phyloP scores from a whole-genome alignment of 495 filamentous ascomycete genomes.

The Recurvomyces mirabilis region DNA sequence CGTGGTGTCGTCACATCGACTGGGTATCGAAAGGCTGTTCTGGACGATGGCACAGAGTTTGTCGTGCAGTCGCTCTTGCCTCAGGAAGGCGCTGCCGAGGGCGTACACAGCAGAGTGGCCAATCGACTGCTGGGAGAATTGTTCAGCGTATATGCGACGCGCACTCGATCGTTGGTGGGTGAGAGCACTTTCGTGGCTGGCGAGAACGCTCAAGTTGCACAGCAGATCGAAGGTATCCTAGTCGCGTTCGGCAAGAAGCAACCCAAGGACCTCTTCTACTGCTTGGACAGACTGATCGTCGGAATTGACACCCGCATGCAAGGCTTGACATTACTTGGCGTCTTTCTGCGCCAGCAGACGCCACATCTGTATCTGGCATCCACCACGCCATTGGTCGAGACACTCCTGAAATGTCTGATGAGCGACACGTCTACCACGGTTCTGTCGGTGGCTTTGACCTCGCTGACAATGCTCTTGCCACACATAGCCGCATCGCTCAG shows the following conservation, averaged over 20 bases:
- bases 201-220: conserved; percentile 38
- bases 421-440: conserved; percentile 60
- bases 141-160: conserved; percentile 48
- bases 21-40: conserved; percentile 46
- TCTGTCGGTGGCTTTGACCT: conserved; percentile 53
- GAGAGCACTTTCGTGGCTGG: conserved; percentile 31
- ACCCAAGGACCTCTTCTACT: conserved; percentile 54
- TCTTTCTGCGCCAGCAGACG: conserved; percentile 55
- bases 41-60: conserved; percentile 45
- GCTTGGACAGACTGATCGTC: conserved; percentile 48
- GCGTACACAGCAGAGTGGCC: conserved; percentile 30
- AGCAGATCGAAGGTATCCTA: conserved; percentile 41
- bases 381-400: conserved; percentile 53
- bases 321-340: conserved; percentile 47
- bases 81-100: conserved; percentile 38
- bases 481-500: conserved; percentile 58
- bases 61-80: conserved; percentile 50
- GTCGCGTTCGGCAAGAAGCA: conserved; percentile 52
- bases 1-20: conserved; percentile 46
- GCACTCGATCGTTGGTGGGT: conserved; percentile 33
- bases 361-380: conserved; percentile 60
- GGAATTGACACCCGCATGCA: conserved; percentile 46
- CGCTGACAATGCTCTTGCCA: conserved; percentile 63
- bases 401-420: conserved; percentile 57
- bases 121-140: conserved; percentile 41